Base-by-base conservation (phyloP, 106 monocot species). In the Allium fistulosum region DNA sequence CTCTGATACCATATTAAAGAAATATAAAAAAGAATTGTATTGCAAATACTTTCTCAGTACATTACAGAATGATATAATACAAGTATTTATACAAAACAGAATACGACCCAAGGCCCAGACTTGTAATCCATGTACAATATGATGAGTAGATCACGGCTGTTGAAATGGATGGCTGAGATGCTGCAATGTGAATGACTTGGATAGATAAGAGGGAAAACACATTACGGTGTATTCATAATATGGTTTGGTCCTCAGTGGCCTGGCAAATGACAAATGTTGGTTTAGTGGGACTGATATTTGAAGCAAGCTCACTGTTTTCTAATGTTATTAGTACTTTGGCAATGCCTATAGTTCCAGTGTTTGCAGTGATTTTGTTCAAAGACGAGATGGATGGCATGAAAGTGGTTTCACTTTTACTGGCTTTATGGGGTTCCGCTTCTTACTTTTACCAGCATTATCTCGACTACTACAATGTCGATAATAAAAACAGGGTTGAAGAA, bases 371-470 rank as follows among this genome's bases (percentile, higher is more conserved):
- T 46, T 61, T 86, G 52, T 86, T 86, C 22, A 71, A 67, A 52
- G 86, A 86, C 37, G 58, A 16, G 8, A 86, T 86, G 73, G 75
- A 79, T 45, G 82, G 79, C 53, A 50, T 82, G 12, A 86, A 82
- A 74, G 72, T 71, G 14, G 49, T 86, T 1, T 53, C 82, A 9
- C 46, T 86, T 61, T 18, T 82, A n/a, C 49, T 86, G 60, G 86
- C 76, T n/a, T 14, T 86, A 1, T 86, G 82, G 86, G 82, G 86
- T 0, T 82, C 77, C 57, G 45, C 59, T 53, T 81, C 86, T 8
- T 86, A 79, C 61, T 51, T 79, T 53, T 86, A 86, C 47, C 86
- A 86, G 55, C 60, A 82, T n/a, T 79, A 80, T 71, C n/a, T 82
- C 48, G 79, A 82, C 26, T 51, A 69, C 52, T 46, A 52, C 53